A percentile compares a stretch with the other conserved stretches of the same genome.
These are phyloP conservation scores for Kluyveromyces nonfermentans DNA, from an alignment of 805 yeast genomes.

Conservation along the genomic window DNA sequence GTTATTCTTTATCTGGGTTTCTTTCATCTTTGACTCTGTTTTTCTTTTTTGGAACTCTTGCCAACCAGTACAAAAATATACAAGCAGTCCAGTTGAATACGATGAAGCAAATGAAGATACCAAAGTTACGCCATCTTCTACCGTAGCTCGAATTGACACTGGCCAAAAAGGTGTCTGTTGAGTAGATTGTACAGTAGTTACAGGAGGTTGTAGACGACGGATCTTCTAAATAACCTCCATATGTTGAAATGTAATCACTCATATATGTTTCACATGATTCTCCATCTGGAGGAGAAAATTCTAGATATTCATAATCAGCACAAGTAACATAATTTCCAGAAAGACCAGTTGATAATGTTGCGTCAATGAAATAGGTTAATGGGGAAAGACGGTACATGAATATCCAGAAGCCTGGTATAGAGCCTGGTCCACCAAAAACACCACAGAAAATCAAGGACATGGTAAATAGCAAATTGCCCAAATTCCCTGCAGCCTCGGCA, in stretches of 20 bases:
- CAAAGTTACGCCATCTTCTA: slow-evolving; percentile 51
- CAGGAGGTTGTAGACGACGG: slow-evolving; percentile 43
- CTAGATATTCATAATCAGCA: slow-evolving; percentile 37
- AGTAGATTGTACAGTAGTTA: slow-evolving; percentile 43
- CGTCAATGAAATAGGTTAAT: slow-evolving; percentile 53
- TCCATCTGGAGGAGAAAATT: slow-evolving; percentile 44
- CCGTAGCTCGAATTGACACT: slow-evolving; percentile 32
- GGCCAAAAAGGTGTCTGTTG: slow-evolving; percentile 50
- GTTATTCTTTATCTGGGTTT: slow-evolving; percentile 3
- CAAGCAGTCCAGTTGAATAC: slow-evolving; percentile 36
- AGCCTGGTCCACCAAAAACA: slow-evolving; percentile 49
- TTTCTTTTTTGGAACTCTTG: slow-evolving; percentile 59
- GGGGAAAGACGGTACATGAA: slow-evolving; percentile 73
- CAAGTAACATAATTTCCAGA: slow-evolving; percentile 43
- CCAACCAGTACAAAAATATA: slow-evolving; percentile 46
- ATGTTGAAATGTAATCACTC: slow-evolving; percentile 25
- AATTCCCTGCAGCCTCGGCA: slow-evolving; percentile 55
- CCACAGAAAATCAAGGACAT: slow-evolving; percentile 69
- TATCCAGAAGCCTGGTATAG: slow-evolving; percentile 67
- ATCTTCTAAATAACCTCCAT: slow-evolving; percentile 43
- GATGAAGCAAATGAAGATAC: slow-evolving; percentile 45
- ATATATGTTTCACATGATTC: slow-evolving; percentile 50
- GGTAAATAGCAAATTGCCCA: slow-evolving; percentile 48
- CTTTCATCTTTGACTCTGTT: slow-evolving; percentile 9
- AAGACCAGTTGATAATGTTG: slow-evolving; percentile 45